Percentiles rank a stretch among this genome's conserved stretches.
Conservation (phyloP, 179 eudicot species). For the Beta lomatogona region DNA sequence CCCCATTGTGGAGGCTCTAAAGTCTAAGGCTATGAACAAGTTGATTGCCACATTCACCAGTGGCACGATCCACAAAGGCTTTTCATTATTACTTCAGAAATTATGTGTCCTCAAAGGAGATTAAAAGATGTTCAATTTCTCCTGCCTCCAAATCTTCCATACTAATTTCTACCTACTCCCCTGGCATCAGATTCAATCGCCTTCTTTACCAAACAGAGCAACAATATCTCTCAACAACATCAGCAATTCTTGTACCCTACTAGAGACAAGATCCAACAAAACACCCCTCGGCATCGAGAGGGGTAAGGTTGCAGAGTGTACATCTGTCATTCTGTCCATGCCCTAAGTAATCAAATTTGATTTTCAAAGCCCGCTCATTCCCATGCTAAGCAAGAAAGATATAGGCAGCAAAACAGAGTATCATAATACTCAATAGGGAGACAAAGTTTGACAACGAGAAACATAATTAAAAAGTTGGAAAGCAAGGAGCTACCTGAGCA, state of each 20-base stretch:
- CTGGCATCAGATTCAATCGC: neutral
- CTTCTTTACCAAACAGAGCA: neutral
- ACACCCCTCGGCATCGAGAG: neutral
- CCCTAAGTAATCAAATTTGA: neutral
- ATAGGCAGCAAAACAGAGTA: neutral
- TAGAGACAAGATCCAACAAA: neutral
- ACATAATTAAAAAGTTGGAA: neutral
- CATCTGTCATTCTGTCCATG: neutral
- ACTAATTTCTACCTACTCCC: neutral
- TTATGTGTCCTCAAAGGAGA: neutral
- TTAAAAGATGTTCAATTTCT: neutral
- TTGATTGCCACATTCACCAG: neutral
- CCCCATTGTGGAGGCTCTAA: neutral
- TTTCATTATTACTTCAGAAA: neutral
- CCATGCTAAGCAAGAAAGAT: conserved; percentile 10
- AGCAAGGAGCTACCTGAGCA: conserved; percentile 64
- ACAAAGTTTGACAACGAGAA: neutral
- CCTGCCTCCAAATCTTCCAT: neutral
- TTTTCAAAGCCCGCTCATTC: neutral
- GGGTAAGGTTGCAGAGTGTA: neutral
- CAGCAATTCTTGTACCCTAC: neutral
- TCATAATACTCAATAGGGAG: neutral
- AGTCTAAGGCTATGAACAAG: neutral
- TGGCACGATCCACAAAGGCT: neutral
- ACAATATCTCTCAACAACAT: neutral